phyloP scores from a whole-genome alignment of 169 alveolate species.

The Perkinsus chesapeaki region DNA sequence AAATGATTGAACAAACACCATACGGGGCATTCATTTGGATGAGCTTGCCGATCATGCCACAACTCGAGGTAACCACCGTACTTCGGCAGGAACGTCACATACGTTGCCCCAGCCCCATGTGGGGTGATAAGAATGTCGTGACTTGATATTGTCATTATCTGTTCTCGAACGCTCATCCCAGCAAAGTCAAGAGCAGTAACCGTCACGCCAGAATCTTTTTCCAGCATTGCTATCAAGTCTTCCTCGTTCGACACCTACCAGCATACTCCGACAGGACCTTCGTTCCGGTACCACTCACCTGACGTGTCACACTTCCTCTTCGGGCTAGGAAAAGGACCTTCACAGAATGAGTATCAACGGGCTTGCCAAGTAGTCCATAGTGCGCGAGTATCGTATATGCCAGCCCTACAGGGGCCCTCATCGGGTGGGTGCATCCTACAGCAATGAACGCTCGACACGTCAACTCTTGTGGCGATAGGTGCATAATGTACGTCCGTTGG shows the following conservation, averaged over 20 bases:
- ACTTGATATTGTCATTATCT: background rate
- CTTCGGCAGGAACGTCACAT: background rate
- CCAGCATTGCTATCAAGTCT: background rate
- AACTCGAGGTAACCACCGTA: background rate
- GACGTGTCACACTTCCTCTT: background rate
- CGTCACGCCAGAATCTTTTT: background rate
- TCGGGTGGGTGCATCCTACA: background rate
- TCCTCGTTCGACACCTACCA: background rate
- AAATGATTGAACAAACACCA: background rate
- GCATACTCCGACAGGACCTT: too few species aligned
- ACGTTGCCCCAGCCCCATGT: background rate
- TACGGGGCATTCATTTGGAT: background rate
- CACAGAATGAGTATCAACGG: background rate
- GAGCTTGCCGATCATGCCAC: background rate
- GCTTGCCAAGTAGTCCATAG: background rate
- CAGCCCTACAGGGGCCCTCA: background rate
- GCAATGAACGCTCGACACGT: too few species aligned
- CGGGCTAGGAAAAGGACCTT: background rate
- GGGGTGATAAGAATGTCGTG: background rate
- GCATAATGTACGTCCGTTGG: too few species aligned
- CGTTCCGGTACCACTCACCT: background rate
- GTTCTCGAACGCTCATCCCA: background rate
- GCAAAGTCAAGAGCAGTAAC: background rate
- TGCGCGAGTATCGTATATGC: background rate
- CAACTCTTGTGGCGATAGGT: too few species aligned